phyloP scores from a whole-genome alignment of 2,329 filamentous ascomycete genomes.

The Cladophialophora carrionii region DNA sequence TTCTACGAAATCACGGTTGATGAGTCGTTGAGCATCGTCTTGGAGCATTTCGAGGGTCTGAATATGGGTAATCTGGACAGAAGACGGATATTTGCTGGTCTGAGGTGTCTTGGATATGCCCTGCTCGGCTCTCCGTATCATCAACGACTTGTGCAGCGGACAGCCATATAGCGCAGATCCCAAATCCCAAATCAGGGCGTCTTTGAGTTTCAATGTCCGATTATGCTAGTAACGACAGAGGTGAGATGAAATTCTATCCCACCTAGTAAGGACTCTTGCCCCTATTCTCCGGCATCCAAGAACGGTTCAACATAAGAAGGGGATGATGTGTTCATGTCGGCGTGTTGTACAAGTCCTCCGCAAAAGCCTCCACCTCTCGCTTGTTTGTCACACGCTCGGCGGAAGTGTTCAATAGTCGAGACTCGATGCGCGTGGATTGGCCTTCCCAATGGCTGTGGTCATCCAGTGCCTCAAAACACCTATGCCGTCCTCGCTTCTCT shows the following conservation, averaged over 20 bases:
- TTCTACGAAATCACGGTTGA: not conserved
- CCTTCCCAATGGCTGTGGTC: not conserved
- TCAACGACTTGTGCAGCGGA: not conserved
- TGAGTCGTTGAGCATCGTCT: not conserved
- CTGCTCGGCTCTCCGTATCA: not conserved
- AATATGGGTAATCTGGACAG: not conserved
- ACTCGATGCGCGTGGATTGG: not conserved
- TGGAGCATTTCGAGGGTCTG: not conserved
- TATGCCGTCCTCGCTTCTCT: not conserved
- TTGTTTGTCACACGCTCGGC: not conserved
- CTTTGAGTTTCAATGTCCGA: not conserved
- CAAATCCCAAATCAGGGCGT: not conserved
- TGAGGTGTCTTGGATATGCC: not conserved
- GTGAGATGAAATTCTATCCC: slow-evolving; percentile 3
- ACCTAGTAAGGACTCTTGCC: not conserved
- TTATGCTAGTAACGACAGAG: slow-evolving; percentile 1
- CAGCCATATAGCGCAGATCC: not conserved
- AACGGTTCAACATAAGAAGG: not conserved
- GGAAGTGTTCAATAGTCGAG: not conserved
- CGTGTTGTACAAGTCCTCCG: slow-evolving; percentile 5
- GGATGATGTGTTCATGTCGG: not conserved
- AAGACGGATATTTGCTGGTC: not conserved
- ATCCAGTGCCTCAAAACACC: not conserved
- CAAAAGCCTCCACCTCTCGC: not conserved
- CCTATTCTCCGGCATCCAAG: not conserved